These are phyloP conservation scores for Pseudogymnoascus sp. DNA, from an alignment of 2,329 filamentous ascomycete species.

Conservation along the genomic window DNA sequence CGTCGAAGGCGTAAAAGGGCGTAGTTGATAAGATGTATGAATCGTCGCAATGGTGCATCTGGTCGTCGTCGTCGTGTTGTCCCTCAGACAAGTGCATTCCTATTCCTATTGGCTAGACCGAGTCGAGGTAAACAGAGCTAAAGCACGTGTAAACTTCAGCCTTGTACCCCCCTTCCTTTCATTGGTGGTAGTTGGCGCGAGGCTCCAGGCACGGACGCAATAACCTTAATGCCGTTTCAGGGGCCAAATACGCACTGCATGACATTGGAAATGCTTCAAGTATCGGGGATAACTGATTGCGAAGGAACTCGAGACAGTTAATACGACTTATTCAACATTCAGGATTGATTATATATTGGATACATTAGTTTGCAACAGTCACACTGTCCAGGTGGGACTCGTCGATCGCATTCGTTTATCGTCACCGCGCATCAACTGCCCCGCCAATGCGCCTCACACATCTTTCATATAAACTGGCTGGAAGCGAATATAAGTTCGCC, in stretches of 20 bases:
- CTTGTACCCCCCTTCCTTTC: not conserved
- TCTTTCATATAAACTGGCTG: not conserved
- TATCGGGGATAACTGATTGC: not conserved
- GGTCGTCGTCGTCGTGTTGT: not conserved
- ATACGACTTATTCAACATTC: not conserved
- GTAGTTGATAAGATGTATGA: slow-evolving; percentile 2
- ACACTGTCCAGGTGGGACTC: not conserved
- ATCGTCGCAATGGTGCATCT: not conserved
- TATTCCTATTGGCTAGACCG: not conserved
- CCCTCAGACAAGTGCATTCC: not conserved
- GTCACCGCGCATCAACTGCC: not conserved
- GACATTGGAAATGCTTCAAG: slow-evolving; percentile 8
- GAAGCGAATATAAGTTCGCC: not conserved
- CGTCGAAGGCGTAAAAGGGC: slow-evolving; percentile 1
- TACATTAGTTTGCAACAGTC: not conserved
- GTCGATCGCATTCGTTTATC: not conserved
- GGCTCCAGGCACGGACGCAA: slow-evolving; percentile 4
- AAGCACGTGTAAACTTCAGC: not conserved
- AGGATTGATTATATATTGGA: not conserved
- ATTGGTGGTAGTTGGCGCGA: not conserved
- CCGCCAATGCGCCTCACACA: slow-evolving; percentile 4
- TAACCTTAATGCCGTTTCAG: slow-evolving; percentile 8
- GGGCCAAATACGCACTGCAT: slow-evolving; percentile 8
- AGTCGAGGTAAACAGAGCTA: slow-evolving; percentile 3
- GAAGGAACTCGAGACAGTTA: not conserved